A percentile compares a stretch with the other conserved stretches of the same genome.
Conservation (phyloP, 805 yeast species). For the Phaffomyces opuntiae region DNA sequence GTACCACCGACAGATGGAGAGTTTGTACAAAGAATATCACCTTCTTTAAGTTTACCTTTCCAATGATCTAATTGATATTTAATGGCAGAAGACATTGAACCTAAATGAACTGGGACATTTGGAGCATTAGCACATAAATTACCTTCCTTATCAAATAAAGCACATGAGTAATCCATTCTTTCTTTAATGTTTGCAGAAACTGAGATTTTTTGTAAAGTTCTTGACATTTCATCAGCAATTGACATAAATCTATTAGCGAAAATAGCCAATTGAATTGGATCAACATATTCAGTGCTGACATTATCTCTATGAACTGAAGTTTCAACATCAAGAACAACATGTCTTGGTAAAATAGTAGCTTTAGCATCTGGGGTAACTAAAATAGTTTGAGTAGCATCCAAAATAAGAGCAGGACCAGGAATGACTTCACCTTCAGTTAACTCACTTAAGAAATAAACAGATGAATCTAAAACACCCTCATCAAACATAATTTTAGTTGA, state of each 20-base stretch:
- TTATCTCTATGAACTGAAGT: constrained; percentile 30
- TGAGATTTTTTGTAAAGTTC: constrained; percentile 37
- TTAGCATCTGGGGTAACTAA: constrained; percentile 30
- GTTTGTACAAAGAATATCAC: constrained; percentile 38
- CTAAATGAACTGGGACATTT: constrained; percentile 41
- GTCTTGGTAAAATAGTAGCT: constrained; percentile 31
- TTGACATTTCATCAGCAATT: constrained; percentile 43
- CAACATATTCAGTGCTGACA: constrained; percentile 38
- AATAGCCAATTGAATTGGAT: constrained; percentile 37
- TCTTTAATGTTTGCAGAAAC: constrained; percentile 41
- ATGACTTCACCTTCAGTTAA: constrained; percentile 26
- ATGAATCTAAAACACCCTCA: constrained; percentile 26
- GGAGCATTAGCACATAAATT: constrained; percentile 40
- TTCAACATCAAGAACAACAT: constrained; percentile 25
- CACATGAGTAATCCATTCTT: constrained; percentile 42
- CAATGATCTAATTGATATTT: constrained; percentile 31
- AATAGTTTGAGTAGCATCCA: constrained; percentile 34
- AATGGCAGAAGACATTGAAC: constrained; percentile 39
- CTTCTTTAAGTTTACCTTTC: constrained; percentile 31
- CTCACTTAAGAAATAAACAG: constrained; percentile 25
- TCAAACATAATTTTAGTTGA: constrained; percentile 28
- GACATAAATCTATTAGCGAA: constrained; percentile 43
- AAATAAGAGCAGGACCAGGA: constrained; percentile 33
- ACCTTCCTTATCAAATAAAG: constrained; percentile 39
- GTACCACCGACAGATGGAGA: constrained; percentile 41